These are phyloP conservation scores for Anisodus acutangulus DNA, from an alignment of 257 asterid genomes.

Conservation along the genomic window DNA sequence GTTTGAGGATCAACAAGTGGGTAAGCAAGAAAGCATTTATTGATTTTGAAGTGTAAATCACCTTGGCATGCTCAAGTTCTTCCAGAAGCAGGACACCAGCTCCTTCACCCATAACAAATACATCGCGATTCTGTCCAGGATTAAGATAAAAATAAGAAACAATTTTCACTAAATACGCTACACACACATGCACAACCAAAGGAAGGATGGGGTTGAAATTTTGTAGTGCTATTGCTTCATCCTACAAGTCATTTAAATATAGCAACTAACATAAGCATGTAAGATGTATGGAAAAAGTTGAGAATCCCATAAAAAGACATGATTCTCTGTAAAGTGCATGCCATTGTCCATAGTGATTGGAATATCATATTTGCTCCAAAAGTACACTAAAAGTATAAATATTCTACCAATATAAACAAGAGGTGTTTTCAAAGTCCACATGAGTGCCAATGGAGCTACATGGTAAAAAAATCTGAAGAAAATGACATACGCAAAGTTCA, in stretches of 20 bases:
- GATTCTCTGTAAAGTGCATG: conserved; percentile 3
- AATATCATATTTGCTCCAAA: conserved; percentile 17
- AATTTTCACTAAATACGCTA: not conserved
- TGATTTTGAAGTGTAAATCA: conserved; percentile 34
- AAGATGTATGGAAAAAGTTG: not conserved
- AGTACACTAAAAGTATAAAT: conserved; percentile 1
- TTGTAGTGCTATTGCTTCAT: conserved; percentile 8
- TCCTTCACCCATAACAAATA: conserved; percentile 99
- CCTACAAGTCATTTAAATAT: not conserved
- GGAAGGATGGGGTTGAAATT: not conserved
- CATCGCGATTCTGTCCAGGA: conserved; percentile 80
- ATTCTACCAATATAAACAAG: not conserved
- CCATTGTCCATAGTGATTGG: not conserved
- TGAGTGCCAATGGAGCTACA: conserved; percentile 4
- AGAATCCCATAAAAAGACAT: not conserved
- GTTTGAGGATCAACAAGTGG: conserved; percentile 18
- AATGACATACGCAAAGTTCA: conserved; percentile 3
- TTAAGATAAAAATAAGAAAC: conserved; percentile 25
- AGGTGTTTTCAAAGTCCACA: conserved; percentile 4
- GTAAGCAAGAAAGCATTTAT: conserved; percentile 2
- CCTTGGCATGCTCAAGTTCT: conserved; percentile 98
- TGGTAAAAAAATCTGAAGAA: conserved; percentile 14
- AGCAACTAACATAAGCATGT: not conserved
- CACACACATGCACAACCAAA: not conserved
- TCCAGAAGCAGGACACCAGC: conserved; percentile 92